These are phyloP conservation scores for Leptographium galeiforme DNA, from an alignment of 2,329 filamentous ascomycete genomes.

Conservation along the genomic window DNA sequence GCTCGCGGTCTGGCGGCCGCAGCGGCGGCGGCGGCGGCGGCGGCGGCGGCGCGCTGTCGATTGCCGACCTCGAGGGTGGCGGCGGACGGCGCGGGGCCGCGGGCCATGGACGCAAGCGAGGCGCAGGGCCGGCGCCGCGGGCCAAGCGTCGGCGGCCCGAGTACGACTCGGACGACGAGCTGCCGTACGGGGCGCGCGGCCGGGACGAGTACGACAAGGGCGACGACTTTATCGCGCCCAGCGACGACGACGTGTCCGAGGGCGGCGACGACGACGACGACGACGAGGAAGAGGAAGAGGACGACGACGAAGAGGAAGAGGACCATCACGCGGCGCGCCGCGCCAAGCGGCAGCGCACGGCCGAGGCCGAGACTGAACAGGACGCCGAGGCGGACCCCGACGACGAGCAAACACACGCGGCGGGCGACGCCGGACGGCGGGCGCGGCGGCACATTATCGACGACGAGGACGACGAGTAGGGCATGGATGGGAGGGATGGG, in stretches of 20 bases:
- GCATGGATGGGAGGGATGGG: too few relatives aligned
- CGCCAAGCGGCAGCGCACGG: conserved; percentile 37
- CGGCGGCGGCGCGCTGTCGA: conserved; percentile 43
- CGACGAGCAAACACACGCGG: conserved; percentile 24
- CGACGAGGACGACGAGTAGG: conserved; percentile 39
- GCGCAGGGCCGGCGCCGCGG: conserved; percentile 31
- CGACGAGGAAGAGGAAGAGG: conserved; percentile 42
- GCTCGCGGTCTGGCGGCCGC: conserved; percentile 18
- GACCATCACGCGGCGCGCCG: conserved; percentile 17
- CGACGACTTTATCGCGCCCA: conserved; percentile 65
- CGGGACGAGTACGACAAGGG: conserved; percentile 69
- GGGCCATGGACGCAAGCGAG: conserved; percentile 38
- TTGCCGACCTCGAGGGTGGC: conserved; percentile 55
- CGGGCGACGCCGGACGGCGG: conserved; percentile 27
- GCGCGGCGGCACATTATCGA: conserved; percentile 45
- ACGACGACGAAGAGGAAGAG: conserved; percentile 41
- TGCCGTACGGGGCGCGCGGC: conserved; percentile 44
- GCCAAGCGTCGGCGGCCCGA: conserved; percentile 44
- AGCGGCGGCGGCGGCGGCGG: conserved; percentile 18
- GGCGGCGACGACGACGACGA: conserved; percentile 46
- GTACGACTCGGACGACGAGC: conserved; percentile 66
- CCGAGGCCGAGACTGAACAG: conserved; percentile 16
- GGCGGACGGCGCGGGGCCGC: conserved; percentile 16
- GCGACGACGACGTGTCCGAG: conserved; percentile 53
- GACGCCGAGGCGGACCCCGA: conserved; percentile 39